These are phyloP conservation scores for Barnettozyma siamensis DNA, from an alignment of 805 yeast genomes.

Conservation along the genomic window DNA sequence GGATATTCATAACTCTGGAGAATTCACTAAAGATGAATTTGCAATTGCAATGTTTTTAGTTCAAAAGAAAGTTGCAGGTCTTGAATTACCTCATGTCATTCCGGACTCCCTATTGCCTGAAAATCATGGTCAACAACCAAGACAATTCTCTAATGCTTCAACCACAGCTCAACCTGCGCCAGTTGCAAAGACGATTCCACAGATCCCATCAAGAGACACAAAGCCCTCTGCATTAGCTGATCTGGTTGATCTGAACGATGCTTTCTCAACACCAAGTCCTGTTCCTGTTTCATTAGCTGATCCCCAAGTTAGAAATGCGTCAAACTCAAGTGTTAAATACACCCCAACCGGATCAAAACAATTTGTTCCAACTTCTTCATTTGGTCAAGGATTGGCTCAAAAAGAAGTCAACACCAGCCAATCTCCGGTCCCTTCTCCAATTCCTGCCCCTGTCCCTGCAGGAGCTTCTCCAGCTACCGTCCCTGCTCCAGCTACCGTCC, in stretches of 20 bases:
- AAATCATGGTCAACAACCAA: constrained; percentile 15
- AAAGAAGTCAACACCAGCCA: constrained; percentile 20
- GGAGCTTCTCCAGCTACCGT: constrained; percentile 17
- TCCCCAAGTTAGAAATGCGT: constrained; percentile 15
- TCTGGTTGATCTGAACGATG: constrained; percentile 51
- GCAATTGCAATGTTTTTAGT: constrained; percentile 92
- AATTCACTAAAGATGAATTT: constrained; percentile 75
- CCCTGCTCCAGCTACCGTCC: constrained; percentile 11
- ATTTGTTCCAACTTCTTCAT: constrained; percentile 78
- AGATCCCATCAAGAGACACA: constrained; percentile 33
- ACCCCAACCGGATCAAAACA: constrained; percentile 28
- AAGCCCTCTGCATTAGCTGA: constrained; percentile 58
- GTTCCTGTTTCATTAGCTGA: constrained; percentile 9
- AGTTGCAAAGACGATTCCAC: constrained; percentile 11
- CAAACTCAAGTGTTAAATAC: constrained; percentile 24
- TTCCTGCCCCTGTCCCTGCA: constrained; percentile 10
- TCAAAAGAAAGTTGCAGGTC: constrained; percentile 76
- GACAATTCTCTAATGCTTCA: constrained; percentile 13
- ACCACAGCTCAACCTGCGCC: constrained; percentile 3
- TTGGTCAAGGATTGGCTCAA: constrained; percentile 68
- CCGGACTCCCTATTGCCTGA: constrained; percentile 53
- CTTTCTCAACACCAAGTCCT: constrained; percentile 41
- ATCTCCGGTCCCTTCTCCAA: constrained; percentile 19
- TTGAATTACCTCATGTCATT: constrained; percentile 67
- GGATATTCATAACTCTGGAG: constrained; percentile 81